Evolutionary conservation across 805 yeast species (phyloP), one percentile per base, ranked within the genome.

Genomic region (Dipodascus geniculatus): DNA sequence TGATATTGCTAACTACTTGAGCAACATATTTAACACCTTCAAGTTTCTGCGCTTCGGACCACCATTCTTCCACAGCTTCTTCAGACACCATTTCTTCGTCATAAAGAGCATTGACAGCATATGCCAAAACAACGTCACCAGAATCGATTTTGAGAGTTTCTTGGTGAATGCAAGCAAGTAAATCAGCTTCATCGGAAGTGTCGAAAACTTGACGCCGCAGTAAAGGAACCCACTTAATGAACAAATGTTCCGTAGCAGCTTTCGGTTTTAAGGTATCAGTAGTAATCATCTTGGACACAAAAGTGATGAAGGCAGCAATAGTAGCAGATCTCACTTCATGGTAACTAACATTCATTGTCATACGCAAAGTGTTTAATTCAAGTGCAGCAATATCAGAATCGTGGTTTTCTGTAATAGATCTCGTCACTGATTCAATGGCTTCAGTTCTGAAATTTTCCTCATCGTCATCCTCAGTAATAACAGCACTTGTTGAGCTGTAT

Each of bases 331-430:
- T 79, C 14, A 93, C 97, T 64, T 90, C 96, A 63, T 87, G 95
- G 68, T 93, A 91, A 0, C 93, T 79, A 17, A 89, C 99, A 66
- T 93, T 88, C 93, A 90, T 85, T 63, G 96, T 87, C 99, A 93
- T 91, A 71, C 98, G 79, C 64, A 93, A 75, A 0, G 99, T 93
- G 66, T 91, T 91, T 62, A 93, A 77, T 71, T 93, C 99, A 56
- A 93, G 72, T 58, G 88, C 71, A 0, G 99, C 97, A 14, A 96
- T 90, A 65, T 91, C 97, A 56, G 88, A 75, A 63, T 87, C 95
- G 68, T 93, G 99, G 67, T 88, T 86, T 63, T 90, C 84, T 60
- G 86, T 91, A 68, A 93, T 78, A 1, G 99, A 95, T 65, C 99
- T 78, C 61, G 83, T 87, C 31, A 93, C 86, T 0, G 97, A 88